Conservation (phyloP, 192 early-diverging fungal species). For the Mortierella antarctica region DNA sequence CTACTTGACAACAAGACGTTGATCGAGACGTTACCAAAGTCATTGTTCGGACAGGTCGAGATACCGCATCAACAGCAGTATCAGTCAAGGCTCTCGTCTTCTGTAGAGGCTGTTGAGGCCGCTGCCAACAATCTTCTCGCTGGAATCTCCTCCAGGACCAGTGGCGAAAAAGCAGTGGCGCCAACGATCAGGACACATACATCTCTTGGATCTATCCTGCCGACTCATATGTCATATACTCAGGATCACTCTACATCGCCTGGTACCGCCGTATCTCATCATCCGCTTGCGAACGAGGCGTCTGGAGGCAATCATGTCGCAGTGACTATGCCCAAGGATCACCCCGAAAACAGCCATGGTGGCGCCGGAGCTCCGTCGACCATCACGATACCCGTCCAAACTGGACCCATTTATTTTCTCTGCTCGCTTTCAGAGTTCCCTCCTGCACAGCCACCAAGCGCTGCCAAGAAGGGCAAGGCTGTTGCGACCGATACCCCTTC, state of each 20-base stretch:
- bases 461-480: conserved; percentile 35
- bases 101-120: conserved; percentile 35
- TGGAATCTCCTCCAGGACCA: conserved; percentile 38
- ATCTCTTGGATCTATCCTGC: conserved; percentile 29
- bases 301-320: conserved; percentile 8
- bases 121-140: conserved; percentile 37
- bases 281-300: not conserved
- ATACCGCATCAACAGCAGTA: conserved; percentile 19
- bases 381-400: conserved; percentile 49
- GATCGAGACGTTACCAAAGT: conserved; percentile 48
- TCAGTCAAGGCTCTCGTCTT: conserved; percentile 28
- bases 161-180: conserved; percentile 6
- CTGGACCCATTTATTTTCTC: conserved; percentile 63
- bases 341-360: conserved; percentile 28
- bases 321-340: conserved; percentile 14
- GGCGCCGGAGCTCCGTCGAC: conserved; percentile 25
- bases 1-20: conserved; percentile 49
- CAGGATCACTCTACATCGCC: conserved; percentile 17
- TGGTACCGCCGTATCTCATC: conserved; percentile 4
- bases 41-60: conserved; percentile 27
- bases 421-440: conserved; percentile 62
- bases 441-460: conserved; percentile 38
- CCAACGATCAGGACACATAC: conserved; percentile 16
- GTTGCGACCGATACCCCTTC: not conserved
- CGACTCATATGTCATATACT: conserved; percentile 17